A percentile compares a stretch with the other conserved stretches of the same genome.
These are phyloP conservation scores for Neurospora sp. DNA, from an alignment of 2,329 filamentous ascomycete species.

Conservation along the genomic window DNA sequence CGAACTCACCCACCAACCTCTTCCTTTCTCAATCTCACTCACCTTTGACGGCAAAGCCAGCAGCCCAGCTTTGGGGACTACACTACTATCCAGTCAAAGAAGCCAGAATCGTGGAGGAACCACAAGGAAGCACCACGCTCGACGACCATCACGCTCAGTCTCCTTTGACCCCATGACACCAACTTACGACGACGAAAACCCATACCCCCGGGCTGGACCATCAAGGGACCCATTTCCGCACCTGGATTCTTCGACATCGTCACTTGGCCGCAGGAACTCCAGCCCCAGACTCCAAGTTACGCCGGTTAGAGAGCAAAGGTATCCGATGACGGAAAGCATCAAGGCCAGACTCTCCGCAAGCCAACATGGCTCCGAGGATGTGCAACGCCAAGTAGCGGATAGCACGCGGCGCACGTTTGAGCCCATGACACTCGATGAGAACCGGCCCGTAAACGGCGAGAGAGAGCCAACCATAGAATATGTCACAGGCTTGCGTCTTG, in stretches of 20 bases:
- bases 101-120: background rate
- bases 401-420: background rate
- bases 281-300: background rate
- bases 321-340: conserved; percentile 4
- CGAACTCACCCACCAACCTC: background rate
- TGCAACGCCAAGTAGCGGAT: background rate
- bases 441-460: background rate
- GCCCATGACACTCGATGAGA: background rate
- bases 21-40: background rate
- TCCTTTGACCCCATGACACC: background rate
- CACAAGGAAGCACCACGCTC: background rate
- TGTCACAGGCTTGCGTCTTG: conserved; percentile 10
- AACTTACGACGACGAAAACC: background rate
- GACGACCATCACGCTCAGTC: background rate
- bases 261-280: background rate
- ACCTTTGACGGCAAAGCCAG: background rate
- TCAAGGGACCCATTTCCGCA: background rate
- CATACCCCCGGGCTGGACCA: background rate
- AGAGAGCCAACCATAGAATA: conserved; percentile 1
- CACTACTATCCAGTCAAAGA: background rate
- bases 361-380: background rate
- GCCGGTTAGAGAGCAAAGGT: conserved; percentile 6
- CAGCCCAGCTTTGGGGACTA: background rate
- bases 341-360: conserved; percentile 3
- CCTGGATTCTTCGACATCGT: background rate